Conservation (phyloP, 2,329 filamentous ascomycete genomes). For the Magnaporthales sp. region DNA sequence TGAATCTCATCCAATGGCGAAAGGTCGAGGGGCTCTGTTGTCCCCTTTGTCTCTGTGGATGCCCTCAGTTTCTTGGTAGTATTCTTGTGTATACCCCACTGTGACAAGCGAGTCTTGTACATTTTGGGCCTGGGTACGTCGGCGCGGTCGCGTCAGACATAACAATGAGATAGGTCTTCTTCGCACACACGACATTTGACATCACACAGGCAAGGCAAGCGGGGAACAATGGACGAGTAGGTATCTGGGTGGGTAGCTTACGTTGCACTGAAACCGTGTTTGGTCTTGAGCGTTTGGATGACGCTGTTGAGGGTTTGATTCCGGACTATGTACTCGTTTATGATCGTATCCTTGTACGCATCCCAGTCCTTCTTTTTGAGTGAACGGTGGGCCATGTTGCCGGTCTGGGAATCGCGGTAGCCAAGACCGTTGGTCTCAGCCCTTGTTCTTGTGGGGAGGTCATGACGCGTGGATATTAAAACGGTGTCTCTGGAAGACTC, state of each 20-base stretch:
- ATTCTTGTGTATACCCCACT: constrained; percentile 1
- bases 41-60: not conserved
- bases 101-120: not conserved
- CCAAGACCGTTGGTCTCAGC: not conserved
- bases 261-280: constrained; percentile 2
- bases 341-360: not conserved
- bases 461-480: not conserved
- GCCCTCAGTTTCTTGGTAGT: not conserved
- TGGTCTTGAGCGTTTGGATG: not conserved
- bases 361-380: constrained; percentile 2
- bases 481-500: not conserved
- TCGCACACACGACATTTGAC: not conserved
- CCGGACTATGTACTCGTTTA: not conserved
- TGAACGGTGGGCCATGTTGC: not conserved
- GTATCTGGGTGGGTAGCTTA: not conserved
- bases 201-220: not conserved
- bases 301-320: not conserved
- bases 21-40: not conserved
- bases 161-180: not conserved
- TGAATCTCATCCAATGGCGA: not conserved
- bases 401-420: not conserved
- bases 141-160: not conserved
- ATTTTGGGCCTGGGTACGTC: not conserved
- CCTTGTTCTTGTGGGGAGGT: not conserved
- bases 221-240: not conserved